Evolutionary conservation across 257 asterid species (phyloP).

Genomic region (Henckelia pumila): DNA sequence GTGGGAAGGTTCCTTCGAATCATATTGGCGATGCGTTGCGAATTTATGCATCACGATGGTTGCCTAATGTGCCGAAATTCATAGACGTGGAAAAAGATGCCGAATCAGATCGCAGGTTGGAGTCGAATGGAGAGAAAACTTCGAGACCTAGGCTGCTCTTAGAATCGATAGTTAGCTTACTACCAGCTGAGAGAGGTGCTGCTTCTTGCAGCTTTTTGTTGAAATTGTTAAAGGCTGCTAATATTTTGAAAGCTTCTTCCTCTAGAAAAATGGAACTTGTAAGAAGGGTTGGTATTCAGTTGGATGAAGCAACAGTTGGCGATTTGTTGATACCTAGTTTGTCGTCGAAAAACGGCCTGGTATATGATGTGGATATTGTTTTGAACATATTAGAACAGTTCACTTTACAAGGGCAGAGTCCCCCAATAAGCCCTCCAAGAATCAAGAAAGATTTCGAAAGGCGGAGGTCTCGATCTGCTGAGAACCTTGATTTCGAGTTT

Average conservation of each 20-base stretch:
- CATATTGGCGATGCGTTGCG: conserved; percentile 75
- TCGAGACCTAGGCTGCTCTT: conserved; percentile 59
- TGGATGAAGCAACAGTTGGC: conserved; percentile 68
- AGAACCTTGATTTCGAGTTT: conserved; percentile 60
- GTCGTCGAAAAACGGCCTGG: conserved; percentile 29
- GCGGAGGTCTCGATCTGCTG: conserved; percentile 82
- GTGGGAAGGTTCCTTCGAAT: conserved; percentile 57
- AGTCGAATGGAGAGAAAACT: conserved; percentile 33
- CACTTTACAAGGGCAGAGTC: conserved; percentile 72
- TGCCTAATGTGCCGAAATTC: conserved; percentile 50
- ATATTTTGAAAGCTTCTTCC: conserved; percentile 61
- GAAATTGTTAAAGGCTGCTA: conserved; percentile 72
- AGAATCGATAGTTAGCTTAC: conserved; percentile 76
- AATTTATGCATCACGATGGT: conserved; percentile 71
- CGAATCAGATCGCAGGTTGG: conserved; percentile 21
- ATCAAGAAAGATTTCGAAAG: conserved; percentile 47
- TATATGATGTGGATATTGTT: conserved; percentile 64
- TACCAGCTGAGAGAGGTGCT: conserved; percentile 67
- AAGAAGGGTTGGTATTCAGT: conserved; percentile 54
- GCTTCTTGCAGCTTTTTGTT: conserved; percentile 79
- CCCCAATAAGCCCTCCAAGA: conserved; percentile 75
- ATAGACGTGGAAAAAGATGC: conserved; percentile 28
- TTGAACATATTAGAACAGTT: conserved; percentile 64
- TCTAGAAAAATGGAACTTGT: conserved; percentile 70
- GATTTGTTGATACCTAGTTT: conserved; percentile 68